Evolutionary conservation across 164 flowering plant species (phyloP).

Genomic region (Umbilicus rupestris): DNA sequence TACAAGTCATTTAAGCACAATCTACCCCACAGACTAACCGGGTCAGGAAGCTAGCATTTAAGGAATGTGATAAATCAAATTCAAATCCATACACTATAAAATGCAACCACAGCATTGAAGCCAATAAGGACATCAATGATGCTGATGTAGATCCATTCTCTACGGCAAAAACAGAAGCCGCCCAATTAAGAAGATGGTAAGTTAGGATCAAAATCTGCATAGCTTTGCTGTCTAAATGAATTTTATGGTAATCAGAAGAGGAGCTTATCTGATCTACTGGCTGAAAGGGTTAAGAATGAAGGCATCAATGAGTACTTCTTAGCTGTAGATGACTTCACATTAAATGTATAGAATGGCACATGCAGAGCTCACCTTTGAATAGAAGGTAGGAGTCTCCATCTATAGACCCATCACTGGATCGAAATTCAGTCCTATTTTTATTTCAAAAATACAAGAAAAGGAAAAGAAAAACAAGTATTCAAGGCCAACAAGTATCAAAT

Average conservation of each 20-base stretch:
- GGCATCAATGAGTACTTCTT: too few species aligned
- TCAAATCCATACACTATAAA: background rate
- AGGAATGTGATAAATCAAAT: background rate
- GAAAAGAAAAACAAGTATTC: background rate
- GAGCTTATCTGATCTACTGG: background rate
- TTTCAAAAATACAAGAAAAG: background rate
- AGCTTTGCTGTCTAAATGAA: background rate
- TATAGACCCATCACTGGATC: background rate
- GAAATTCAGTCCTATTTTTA: background rate
- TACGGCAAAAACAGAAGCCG: background rate
- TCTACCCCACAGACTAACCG: background rate
- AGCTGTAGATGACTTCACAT: background rate
- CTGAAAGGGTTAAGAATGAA: background rate
- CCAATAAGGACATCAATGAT: background rate
- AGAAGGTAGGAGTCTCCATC: slow-evolving; percentile 5
- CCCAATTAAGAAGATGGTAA: slow-evolving; percentile 2
- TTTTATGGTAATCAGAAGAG: background rate
- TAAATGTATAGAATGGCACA: background rate
- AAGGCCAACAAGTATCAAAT: background rate
- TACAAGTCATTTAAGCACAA: slow-evolving; percentile 3
- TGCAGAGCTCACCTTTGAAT: background rate
- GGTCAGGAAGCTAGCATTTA: background rate
- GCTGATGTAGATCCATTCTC: background rate
- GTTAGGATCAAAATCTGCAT: background rate
- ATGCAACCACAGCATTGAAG: background rate